Conservation (phyloP, 2,329 filamentous ascomycete species). For the Sarocladiaceae sp. region DNA sequence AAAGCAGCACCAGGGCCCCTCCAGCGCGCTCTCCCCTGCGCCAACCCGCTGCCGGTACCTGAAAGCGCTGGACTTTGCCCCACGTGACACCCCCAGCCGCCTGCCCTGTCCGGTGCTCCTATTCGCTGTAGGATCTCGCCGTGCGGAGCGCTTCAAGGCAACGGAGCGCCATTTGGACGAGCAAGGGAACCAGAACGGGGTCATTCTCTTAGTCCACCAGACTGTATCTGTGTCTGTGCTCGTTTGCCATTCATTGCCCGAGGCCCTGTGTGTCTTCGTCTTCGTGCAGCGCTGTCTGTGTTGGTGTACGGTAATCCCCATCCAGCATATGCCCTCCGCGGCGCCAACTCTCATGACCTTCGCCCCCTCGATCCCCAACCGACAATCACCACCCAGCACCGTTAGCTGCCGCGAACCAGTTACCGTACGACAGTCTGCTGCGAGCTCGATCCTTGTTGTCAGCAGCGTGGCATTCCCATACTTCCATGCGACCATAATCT, state of each 20-base stretch:
- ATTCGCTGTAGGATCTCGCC: slow-evolving; percentile 4
- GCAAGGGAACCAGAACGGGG: slow-evolving; percentile 5
- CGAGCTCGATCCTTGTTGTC: neutral
- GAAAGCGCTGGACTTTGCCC: slow-evolving; percentile 1
- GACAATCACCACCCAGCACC: neutral
- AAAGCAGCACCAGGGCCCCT: neutral
- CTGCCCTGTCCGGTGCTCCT: neutral
- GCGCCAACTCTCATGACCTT: slow-evolving; percentile 1
- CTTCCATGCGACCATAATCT: slow-evolving; percentile 2
- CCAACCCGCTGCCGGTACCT: slow-evolving; percentile 8
- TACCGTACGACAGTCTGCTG: neutral
- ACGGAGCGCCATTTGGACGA: slow-evolving; percentile 6
- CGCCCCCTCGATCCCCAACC: slow-evolving; percentile 6
- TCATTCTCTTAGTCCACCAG: neutral
- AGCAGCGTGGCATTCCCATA: neutral
- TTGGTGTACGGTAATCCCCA: neutral
- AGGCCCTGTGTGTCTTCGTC: neutral
- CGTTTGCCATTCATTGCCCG: neutral
- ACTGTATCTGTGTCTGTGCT: neutral
- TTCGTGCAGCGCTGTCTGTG: neutral
- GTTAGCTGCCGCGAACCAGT: neutral
- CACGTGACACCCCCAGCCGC: slow-evolving; percentile 1
- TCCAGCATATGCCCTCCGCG: neutral
- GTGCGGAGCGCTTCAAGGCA: slow-evolving; percentile 7
- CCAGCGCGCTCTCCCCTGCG: neutral